These are phyloP conservation scores for Coniochaeta sp. DNA, from an alignment of 2,329 filamentous ascomycete species.

Conservation along the genomic window DNA sequence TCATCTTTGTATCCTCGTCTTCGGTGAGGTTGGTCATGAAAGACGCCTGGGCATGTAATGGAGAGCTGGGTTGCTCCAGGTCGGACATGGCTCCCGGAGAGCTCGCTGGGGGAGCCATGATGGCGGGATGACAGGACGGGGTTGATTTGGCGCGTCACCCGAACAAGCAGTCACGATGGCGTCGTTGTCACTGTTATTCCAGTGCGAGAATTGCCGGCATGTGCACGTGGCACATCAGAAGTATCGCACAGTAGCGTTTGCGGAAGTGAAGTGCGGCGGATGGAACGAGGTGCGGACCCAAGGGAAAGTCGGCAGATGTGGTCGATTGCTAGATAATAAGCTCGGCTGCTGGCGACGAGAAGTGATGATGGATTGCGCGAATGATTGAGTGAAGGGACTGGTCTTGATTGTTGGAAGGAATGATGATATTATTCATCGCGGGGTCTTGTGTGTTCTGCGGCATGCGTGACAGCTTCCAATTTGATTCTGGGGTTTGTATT, in stretches of 20 bases:
- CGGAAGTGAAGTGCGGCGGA: neutral
- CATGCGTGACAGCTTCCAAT: neutral
- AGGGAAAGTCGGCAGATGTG: neutral
- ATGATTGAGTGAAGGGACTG: neutral
- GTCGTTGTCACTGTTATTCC: neutral
- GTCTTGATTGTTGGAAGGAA: neutral
- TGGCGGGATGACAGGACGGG: neutral
- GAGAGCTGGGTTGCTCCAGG: constrained; percentile 38
- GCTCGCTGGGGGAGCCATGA: constrained; percentile 17
- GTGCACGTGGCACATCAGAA: too few species aligned
- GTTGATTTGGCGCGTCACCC: neutral
- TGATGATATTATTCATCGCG: neutral
- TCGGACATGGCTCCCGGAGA: constrained; percentile 36
- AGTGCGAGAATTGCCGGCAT: too few species aligned
- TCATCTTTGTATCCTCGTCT: constrained; percentile 37
- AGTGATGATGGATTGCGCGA: neutral
- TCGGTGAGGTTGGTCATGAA: constrained; percentile 39
- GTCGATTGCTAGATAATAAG: neutral
- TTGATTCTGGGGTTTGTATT: neutral
- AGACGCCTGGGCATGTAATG: constrained; percentile 34
- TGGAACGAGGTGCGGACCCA: neutral
- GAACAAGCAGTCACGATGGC: neutral
- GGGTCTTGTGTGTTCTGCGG: neutral
- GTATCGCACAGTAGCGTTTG: neutral
- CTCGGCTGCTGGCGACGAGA: neutral